These are phyloP conservation scores for Ceratobasidium theobromae DNA, from an alignment of 1,284 basidiomycete species.

Conservation along the genomic window DNA sequence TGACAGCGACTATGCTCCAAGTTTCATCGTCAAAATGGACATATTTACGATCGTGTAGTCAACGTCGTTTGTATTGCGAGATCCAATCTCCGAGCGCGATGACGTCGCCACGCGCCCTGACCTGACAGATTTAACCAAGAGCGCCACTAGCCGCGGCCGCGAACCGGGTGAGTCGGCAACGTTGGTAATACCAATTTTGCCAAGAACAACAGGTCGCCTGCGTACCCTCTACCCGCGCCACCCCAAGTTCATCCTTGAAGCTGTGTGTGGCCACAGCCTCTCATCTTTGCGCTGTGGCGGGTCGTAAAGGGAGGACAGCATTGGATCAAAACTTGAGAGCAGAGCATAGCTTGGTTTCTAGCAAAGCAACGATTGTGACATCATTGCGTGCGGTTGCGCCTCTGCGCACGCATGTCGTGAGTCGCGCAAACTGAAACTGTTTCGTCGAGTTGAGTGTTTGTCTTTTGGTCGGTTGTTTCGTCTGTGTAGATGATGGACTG, in stretches of 20 bases:
- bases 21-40: not conserved
- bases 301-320: not conserved
- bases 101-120: not conserved
- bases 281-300: not conserved
- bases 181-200: not conserved
- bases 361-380: not conserved
- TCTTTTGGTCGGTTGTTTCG: not conserved
- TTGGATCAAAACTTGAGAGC: no score
- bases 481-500: not conserved
- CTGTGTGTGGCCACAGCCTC: not conserved
- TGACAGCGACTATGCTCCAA: not conserved
- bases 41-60: not conserved
- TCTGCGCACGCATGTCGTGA: not conserved
- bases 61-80: not conserved
- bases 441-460: not conserved
- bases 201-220: not conserved
- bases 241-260: not conserved
- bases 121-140: not conserved
- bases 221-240: not conserved
- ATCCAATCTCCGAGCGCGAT: not conserved
- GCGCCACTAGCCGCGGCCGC: not conserved
- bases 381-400: not conserved
- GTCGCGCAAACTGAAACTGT: not conserved
- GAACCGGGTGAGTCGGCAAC: not conserved
- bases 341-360: not conserved